These are phyloP conservation scores for Calonectria hawksworthii DNA, from an alignment of 2,329 filamentous ascomycete species.

Conservation along the genomic window DNA sequence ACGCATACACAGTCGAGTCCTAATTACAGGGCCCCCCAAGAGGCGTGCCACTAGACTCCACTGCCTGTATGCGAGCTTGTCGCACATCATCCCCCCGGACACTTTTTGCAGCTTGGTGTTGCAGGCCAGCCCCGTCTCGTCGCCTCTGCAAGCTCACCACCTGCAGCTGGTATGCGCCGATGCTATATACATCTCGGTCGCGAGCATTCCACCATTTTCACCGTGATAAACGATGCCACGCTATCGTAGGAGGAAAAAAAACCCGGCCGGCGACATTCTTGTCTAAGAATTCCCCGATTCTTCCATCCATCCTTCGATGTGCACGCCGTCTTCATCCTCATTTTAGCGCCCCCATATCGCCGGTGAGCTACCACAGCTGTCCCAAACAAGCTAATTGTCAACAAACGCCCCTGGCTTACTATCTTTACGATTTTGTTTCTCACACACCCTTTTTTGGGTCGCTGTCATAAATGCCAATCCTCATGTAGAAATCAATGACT, in stretches of 20 bases:
- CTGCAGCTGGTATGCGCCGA: conserved; percentile 38
- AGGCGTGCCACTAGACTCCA: not conserved
- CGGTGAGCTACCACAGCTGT: conserved; percentile 38
- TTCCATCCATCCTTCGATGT: not conserved
- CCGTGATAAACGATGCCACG: conserved; percentile 12
- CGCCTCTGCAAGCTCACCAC: conserved; percentile 2
- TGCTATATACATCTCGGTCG: conserved; percentile 22
- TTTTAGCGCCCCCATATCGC: conserved; percentile 23
- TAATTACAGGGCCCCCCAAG: conserved; percentile 5
- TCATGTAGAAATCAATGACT: not conserved
- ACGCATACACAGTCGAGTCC: not conserved
- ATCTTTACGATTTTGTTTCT: conserved; percentile 32
- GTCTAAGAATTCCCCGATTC: not conserved
- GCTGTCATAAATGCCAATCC: not conserved
- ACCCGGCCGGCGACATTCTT: not conserved
- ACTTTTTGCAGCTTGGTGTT: conserved; percentile 2
- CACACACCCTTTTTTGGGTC: not conserved
- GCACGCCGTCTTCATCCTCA: conserved; percentile 15
- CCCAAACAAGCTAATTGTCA: conserved; percentile 57
- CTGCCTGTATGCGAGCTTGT: conserved; percentile 15
- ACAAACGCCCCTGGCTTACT: conserved; percentile 48
- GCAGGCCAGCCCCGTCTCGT: conserved; percentile 1
- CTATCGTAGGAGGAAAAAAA: not conserved
- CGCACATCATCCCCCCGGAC: conserved; percentile 27
- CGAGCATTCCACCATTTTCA: conserved; percentile 26